Percentiles rank a stretch among this genome's conserved stretches.
These are phyloP conservation scores for Malus sylvestris DNA, from an alignment of 306 rosid genomes.

Conservation along the genomic window DNA sequence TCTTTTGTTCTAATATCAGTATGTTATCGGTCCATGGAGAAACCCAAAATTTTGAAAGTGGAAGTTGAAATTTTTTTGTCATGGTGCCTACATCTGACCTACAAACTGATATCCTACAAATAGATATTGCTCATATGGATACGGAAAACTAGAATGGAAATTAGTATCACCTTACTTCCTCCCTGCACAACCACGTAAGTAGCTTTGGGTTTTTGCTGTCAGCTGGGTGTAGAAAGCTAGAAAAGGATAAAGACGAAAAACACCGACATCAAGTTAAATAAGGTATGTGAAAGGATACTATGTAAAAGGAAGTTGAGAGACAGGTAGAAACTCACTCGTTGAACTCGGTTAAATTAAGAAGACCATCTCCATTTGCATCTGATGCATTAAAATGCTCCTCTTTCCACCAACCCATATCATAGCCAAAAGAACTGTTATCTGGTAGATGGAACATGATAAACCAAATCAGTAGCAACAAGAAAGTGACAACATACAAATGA, in stretches of 20 bases:
- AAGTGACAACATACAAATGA: background rate
- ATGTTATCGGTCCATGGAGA: background rate
- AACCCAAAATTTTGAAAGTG: background rate
- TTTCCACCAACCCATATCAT: slow-evolving; percentile 99
- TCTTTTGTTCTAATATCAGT: background rate
- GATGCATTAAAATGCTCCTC: slow-evolving; percentile 90
- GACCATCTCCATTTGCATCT: slow-evolving; percentile 74
- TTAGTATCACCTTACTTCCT: slow-evolving; percentile 73
- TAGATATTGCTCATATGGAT: background rate
- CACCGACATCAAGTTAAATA: slow-evolving; percentile 7
- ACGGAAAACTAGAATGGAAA: background rate
- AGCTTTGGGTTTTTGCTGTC: slow-evolving; percentile 79
- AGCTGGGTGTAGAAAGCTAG: slow-evolving; percentile 90
- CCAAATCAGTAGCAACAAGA: slow-evolving; percentile 15
- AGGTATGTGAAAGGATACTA: background rate
- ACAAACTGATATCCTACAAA: background rate
- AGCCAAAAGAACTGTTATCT: slow-evolving; percentile 73
- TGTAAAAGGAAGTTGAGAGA: slow-evolving; percentile 4
- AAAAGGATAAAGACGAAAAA: background rate
- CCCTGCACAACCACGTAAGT: slow-evolving; percentile 80
- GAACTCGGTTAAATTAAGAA: slow-evolving; percentile 75
- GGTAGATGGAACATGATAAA: slow-evolving; percentile 3
- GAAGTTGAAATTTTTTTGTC: background rate
- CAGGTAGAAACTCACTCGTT: slow-evolving; percentile 70
- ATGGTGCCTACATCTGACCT: background rate